Conservation (phyloP, 2,329 filamentous ascomycete species). For the Arthrinium phaeospermum region DNA sequence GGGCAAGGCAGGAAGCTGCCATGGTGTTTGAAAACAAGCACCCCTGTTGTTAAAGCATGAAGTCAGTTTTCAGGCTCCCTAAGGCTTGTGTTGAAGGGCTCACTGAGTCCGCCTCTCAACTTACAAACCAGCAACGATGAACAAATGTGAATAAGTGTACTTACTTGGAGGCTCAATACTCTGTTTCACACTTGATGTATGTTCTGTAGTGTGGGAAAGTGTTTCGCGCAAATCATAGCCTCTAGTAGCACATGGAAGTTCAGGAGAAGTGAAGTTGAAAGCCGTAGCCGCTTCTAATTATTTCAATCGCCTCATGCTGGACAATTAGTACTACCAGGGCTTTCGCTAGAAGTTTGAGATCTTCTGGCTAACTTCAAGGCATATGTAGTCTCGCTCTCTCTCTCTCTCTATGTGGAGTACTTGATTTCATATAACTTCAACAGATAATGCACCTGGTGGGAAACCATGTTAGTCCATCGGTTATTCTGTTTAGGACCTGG, state of each 20-base stretch:
- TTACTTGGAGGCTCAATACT: not conserved
- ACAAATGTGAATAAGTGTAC: not conserved
- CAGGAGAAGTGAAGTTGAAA: not conserved
- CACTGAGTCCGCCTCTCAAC: not conserved
- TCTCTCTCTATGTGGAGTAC: not conserved
- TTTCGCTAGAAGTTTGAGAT: not conserved
- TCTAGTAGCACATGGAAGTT: not conserved
- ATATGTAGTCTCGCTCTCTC: not conserved
- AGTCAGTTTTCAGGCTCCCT: not conserved
- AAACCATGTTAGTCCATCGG: not conserved
- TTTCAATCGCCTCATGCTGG: not conserved
- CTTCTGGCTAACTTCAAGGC: not conserved
- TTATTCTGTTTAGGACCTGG: not conserved
- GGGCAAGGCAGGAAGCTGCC: not conserved
- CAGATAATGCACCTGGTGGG: not conserved
- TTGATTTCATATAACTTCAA: not conserved
- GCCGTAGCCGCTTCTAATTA: not conserved
- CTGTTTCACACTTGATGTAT: not conserved
- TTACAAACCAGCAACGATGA: not conserved
- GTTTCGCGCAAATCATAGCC: too few relatives aligned
- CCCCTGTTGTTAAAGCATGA: not conserved
- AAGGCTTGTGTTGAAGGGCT: too few relatives aligned
- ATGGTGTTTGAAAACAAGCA: not conserved
- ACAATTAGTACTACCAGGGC: too few relatives aligned
- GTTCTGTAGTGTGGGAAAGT: not conserved